Base-by-base conservation (phyloP, 2,329 filamentous ascomycete genomes). In the Arachnopeziza araneosa region DNA sequence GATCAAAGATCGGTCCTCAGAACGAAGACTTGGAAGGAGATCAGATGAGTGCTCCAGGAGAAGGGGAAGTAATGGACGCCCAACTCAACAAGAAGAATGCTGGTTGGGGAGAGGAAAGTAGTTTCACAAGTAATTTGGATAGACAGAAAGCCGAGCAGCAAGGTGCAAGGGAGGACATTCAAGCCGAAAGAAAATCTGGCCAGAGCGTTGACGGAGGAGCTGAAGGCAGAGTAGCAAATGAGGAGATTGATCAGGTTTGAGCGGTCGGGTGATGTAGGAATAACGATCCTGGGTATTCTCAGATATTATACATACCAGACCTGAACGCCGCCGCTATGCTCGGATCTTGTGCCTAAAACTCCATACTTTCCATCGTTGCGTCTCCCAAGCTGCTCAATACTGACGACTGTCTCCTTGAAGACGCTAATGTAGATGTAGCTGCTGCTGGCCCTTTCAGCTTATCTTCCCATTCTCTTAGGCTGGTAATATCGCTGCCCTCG, bases 401-500 rank as follows among this genome's bases (percentile, higher is more conserved):
- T 24, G 70, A 72, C 21, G 71, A 73, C 54, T 67, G 66, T 32
- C 67, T 61, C 50, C 70, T 60, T 23, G 67, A 68, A 7, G 68
- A 69, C 23, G 60, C n/a, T 5, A 57, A 52, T 21, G 61, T 62
- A 49, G 57, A 57, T 14, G 55, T 24, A 24, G 60, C 21, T 19
- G 32, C 63, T 21, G 61, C 54, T 24, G 63, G 57, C 30, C 61
- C 66, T 53, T 65, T 67, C 66, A 76, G 73, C 63, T 73, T 76
- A 32, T 77, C 75, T 56, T 75, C 76, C 89, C 90, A 93, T 59
- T 86, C 85, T 52, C 82, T 78, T 52, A 93, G 81, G 61, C 82
- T 89, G 55, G 84, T 82, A 7, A 82, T 81, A 36, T 84, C 79
- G 22, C 90, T 90, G 51, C 93, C 93, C 72, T 96, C 92, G 56